Evolutionary conservation across 23 red algal species (phyloP).

Genomic region (Gracilaria gracilis): DNA sequence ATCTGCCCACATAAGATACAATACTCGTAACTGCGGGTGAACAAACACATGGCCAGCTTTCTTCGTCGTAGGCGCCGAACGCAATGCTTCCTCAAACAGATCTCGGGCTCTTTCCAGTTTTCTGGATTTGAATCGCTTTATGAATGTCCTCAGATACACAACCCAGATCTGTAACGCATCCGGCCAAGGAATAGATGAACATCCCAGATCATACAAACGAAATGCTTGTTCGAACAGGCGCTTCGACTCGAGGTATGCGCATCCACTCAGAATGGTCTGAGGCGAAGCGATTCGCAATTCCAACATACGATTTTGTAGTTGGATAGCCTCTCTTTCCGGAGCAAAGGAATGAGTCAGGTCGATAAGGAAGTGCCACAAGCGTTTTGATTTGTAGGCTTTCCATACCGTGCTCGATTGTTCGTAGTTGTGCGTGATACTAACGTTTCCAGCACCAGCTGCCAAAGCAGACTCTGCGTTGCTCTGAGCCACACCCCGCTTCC

Average conservation of each 20-base stretch:
- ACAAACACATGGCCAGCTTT: constrained; percentile 25
- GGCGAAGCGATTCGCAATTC: constrained; percentile 69
- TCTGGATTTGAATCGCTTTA: constrained; percentile 60
- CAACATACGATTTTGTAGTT: constrained; percentile 75
- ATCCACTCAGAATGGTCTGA: constrained; percentile 69
- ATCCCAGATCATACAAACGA: constrained; percentile 69
- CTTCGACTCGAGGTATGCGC: constrained; percentile 66
- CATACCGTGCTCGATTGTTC: constrained; percentile 55
- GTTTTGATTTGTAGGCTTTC: constrained; percentile 66
- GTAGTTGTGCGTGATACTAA: constrained; percentile 55
- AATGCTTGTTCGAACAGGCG: constrained; percentile 79
- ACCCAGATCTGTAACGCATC: constrained; percentile 77
- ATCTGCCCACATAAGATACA: constrained; percentile 81
- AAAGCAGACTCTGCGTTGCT: constrained; percentile 50
- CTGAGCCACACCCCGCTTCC: background rate
- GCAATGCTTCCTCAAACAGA: constrained; percentile 77
- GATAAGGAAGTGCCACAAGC: constrained; percentile 71
- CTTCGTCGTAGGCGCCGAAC: constrained; percentile 38
- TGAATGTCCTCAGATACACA: constrained; percentile 61
- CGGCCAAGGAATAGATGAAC: constrained; percentile 71
- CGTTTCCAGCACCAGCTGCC: constrained; percentile 50
- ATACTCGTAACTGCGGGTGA: constrained; percentile 41
- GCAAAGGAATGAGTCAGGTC: constrained; percentile 72
- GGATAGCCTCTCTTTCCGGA: constrained; percentile 37
- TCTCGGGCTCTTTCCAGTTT: constrained; percentile 81